Conservation (phyloP, 805 yeast genomes). For the Candida morakotiae region DNA sequence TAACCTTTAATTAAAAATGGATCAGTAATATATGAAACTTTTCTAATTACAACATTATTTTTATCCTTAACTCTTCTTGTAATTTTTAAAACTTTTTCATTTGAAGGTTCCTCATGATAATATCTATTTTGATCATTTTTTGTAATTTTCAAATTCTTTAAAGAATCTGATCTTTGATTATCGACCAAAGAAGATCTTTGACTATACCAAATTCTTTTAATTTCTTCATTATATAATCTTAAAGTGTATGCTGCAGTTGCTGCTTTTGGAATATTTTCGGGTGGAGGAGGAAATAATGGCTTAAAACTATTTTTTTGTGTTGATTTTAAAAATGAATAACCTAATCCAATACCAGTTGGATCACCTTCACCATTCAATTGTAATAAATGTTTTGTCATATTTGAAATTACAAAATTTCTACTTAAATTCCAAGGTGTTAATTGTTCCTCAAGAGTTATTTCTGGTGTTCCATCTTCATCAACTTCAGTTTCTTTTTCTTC, state of each 20-base stretch:
- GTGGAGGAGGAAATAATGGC: constrained; percentile 33
- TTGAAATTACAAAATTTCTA: constrained; percentile 84
- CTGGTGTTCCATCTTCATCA: constrained; percentile 28
- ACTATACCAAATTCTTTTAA: constrained; percentile 82
- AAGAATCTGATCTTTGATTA: constrained; percentile 18
- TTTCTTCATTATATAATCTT: constrained; percentile 86
- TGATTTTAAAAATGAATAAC: constrained; percentile 80
- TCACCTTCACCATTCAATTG: constrained; percentile 94
- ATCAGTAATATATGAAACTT: constrained; percentile 73
- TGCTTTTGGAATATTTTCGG: constrained; percentile 35
- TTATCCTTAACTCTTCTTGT: constrained; percentile 78
- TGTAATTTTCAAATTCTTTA: constrained; percentile 10
- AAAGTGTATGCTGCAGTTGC: constrained; percentile 61
- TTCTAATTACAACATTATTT: constrained; percentile 81
- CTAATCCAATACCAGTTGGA: constrained; percentile 87
- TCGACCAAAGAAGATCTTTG: constrained; percentile 60
- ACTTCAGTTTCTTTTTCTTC: constrained; percentile 25
- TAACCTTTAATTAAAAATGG: constrained; percentile 86
- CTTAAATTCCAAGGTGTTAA: constrained; percentile 94
- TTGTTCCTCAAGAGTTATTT: constrained; percentile 63
- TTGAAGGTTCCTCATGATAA: constrained; percentile 18
- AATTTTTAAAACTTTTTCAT: constrained; percentile 41
- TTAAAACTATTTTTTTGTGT: constrained; percentile 93
- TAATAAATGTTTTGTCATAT: constrained; percentile 95
- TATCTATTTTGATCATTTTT: constrained; percentile 23